Percentiles rank a stretch among this genome's conserved stretches.
These are phyloP conservation scores for Zizania palustris DNA, from an alignment of 202 grass and related monocot species.

Conservation along the genomic window DNA sequence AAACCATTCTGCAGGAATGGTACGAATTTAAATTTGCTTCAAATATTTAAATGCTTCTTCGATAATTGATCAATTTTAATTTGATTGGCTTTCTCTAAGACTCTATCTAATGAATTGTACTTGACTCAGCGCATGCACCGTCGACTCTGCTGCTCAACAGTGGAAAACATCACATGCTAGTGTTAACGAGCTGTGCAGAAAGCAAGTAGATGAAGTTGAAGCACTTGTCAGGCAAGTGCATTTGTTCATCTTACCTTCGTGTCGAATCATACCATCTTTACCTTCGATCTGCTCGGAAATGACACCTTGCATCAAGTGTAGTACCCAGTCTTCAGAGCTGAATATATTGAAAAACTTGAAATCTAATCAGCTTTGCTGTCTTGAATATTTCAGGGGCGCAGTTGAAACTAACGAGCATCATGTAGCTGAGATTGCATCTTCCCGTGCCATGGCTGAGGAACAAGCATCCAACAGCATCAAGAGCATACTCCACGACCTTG, in stretches of 20 bases:
- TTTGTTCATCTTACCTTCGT: constrained; percentile 12
- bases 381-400: constrained; percentile 57
- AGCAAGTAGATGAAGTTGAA: constrained; percentile 84
- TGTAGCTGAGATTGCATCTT: constrained; percentile 63
- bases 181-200: constrained; percentile 64
- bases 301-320: background rate
- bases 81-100: constrained; percentile 7
- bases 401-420: constrained; percentile 73
- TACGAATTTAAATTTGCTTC: constrained; percentile 29
- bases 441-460: constrained; percentile 54
- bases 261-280: background rate
- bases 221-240: constrained; percentile 65
- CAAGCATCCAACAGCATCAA: constrained; percentile 49
- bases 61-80: background rate
- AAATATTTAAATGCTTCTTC: background rate
- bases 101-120: constrained; percentile 19
- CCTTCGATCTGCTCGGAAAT: background rate
- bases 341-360: background rate
- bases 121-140: constrained; percentile 58
- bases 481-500: constrained; percentile 61
- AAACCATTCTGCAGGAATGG: constrained; percentile 81
- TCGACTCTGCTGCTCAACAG: constrained; percentile 68
- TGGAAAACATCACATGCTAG: constrained; percentile 76
- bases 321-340: too few relatives aligned
- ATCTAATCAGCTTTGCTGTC: background rate